Evolutionary conservation across 2,329 filamentous ascomycete genomes (phyloP).

Genomic region (Zasmidium citrigriseum): DNA sequence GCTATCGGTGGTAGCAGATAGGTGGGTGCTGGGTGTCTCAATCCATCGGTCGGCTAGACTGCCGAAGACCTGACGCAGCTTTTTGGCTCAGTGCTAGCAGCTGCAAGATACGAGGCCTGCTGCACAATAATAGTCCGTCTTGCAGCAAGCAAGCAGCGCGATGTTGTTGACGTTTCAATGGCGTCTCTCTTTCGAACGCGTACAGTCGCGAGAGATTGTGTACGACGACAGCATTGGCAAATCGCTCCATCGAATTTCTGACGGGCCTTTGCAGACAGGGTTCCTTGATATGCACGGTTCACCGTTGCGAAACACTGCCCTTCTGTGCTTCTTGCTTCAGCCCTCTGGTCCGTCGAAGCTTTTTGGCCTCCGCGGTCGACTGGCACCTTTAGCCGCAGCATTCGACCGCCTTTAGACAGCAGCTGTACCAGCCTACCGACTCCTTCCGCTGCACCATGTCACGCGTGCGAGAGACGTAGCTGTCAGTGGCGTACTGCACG

Average conservation of each 20-base stretch:
- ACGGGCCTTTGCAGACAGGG: too few relatives aligned
- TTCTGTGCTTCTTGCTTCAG: background rate
- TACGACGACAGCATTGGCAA: background rate
- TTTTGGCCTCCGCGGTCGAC: background rate
- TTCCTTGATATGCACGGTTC: too few relatives aligned
- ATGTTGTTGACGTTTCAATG: too few relatives aligned
- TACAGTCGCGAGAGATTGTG: background rate
- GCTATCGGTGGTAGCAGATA: too few relatives aligned
- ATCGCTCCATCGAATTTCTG: background rate
- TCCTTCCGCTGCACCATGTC: background rate
- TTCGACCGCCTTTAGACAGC: background rate
- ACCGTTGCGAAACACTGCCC: too few relatives aligned
- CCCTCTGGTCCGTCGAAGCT: background rate
- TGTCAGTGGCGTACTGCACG: background rate
- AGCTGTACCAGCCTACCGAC: background rate
- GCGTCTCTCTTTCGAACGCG: background rate
- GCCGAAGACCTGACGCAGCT: too few relatives aligned
- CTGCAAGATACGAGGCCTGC: too few relatives aligned
- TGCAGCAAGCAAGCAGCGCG: too few relatives aligned
- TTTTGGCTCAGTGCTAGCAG: too few relatives aligned
- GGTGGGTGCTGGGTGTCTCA: too few relatives aligned
- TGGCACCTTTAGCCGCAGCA: background rate
- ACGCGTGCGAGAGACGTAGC: background rate
- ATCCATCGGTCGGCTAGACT: too few relatives aligned
- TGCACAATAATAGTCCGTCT: too few relatives aligned